A percentile compares a stretch with the other conserved stretches of the same genome.
Conservation (phyloP, 2,329 filamentous ascomycete species). For the Emmonsia crescens region DNA sequence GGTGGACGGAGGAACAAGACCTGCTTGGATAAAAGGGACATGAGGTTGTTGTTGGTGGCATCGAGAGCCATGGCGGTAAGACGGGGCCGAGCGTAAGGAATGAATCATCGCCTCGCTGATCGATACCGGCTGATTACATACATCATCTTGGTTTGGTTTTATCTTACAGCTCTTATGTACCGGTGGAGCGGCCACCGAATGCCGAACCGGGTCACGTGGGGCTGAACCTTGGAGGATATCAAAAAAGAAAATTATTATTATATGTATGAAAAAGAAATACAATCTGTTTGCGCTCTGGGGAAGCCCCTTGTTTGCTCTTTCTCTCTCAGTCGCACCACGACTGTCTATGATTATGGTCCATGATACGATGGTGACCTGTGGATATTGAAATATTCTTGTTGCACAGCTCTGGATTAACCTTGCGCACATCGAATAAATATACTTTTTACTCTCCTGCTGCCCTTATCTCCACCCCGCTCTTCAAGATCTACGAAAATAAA, state of each 20-base stretch:
- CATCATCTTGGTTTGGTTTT: not conserved
- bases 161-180: not conserved
- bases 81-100: not conserved
- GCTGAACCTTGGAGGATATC: not conserved
- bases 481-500: not conserved
- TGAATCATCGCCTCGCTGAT: not conserved
- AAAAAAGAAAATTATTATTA: too few species aligned
- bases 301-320: not conserved
- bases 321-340: not conserved
- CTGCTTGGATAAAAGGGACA: not conserved
- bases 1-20: not conserved
- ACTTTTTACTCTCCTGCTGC: not conserved
- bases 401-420: not conserved
- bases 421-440: not conserved
- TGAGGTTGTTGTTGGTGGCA: not conserved
- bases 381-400: not conserved
- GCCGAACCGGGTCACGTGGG: not conserved
- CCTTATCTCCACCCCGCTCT: not conserved
- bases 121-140: slow-evolving; percentile 1
- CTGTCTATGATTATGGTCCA: not conserved
- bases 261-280: too few species aligned
- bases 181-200: not conserved
- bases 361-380: not conserved
- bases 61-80: not conserved
- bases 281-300: not conserved